Percentiles rank a stretch among this genome's conserved stretches.
These are phyloP conservation scores for Aspergillus proliferans DNA, from an alignment of 2,329 filamentous ascomycete species.

Conservation along the genomic window DNA sequence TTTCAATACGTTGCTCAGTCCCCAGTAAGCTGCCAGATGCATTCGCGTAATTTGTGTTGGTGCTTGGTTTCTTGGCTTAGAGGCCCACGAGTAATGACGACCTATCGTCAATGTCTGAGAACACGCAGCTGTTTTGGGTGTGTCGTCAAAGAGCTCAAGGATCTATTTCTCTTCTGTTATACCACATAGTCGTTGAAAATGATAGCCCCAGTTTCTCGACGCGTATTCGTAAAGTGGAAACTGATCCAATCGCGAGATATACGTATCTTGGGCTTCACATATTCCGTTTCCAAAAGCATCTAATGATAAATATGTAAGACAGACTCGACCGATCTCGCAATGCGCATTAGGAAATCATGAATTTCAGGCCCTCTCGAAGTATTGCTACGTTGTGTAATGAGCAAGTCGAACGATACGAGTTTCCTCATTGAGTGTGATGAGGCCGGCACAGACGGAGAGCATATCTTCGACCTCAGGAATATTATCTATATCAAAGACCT, in stretches of 20 bases:
- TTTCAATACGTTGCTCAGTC: not conserved
- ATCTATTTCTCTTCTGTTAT: not conserved
- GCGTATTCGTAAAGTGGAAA: conserved; percentile 18
- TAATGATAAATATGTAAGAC: conserved; percentile 35
- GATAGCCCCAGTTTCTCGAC: conserved; percentile 17
- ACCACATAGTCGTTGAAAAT: conserved; percentile 2
- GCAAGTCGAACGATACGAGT: conserved; percentile 37
- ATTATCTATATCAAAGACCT: not conserved
- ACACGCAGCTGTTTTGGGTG: too few relatives aligned
- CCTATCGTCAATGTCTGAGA: too few relatives aligned
- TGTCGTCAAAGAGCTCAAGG: too few relatives aligned
- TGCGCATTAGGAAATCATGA: conserved; percentile 29
- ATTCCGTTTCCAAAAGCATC: conserved; percentile 15
- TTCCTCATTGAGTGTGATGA: conserved; percentile 30
- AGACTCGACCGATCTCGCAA: conserved; percentile 22
- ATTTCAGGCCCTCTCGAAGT: conserved; percentile 27
- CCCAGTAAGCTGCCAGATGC: not conserved
- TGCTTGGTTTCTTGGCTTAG: too few relatives aligned
- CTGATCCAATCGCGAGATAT: conserved; percentile 5
- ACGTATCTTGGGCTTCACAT: conserved; percentile 6
- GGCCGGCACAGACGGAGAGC: not conserved
- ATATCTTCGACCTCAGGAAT: not conserved
- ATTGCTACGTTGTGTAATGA: conserved; percentile 45
- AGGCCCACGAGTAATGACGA: too few relatives aligned
- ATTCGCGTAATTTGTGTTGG: not conserved